Evolutionary conservation across 140 eudicot genomes (phyloP).

Genomic region (Erigeron philadelphicus): DNA sequence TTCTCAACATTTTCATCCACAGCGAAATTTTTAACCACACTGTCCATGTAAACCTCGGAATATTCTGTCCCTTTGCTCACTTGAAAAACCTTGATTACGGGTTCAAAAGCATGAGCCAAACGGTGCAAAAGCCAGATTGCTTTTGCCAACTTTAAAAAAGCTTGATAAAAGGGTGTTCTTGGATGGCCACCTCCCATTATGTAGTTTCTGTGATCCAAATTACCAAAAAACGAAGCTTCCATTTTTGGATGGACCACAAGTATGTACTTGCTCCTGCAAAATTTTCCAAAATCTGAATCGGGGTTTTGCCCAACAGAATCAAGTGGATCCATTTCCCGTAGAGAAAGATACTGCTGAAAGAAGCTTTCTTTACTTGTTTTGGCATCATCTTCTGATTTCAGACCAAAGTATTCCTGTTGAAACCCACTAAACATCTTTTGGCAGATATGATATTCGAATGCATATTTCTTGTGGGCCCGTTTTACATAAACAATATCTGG

Average conservation of each 20-base stretch:
- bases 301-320: constrained; percentile 77
- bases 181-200: constrained; percentile 86
- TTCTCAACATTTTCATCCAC: constrained; percentile 52
- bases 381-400: constrained; percentile 34
- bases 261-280: constrained; percentile 72
- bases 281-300: constrained; percentile 65
- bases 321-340: constrained; percentile 73
- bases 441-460: constrained; percentile 86
- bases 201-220: constrained; percentile 73
- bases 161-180: constrained; percentile 83
- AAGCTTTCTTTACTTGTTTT: constrained; percentile 44
- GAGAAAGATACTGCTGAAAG: constrained; percentile 63
- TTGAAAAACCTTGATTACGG: constrained; percentile 64
- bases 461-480: constrained; percentile 94
- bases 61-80: constrained; percentile 65
- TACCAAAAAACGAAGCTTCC: constrained; percentile 87
- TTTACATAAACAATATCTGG: constrained; percentile 58
- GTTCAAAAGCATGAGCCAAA: constrained; percentile 69
- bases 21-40: constrained; percentile 54
- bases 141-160: constrained; percentile 72
- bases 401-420: constrained; percentile 54
- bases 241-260: constrained; percentile 72
- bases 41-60: constrained; percentile 87
- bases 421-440: constrained; percentile 83
- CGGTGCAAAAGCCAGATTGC: constrained; percentile 79